Conservation (phyloP, 2,329 filamentous ascomycete genomes). For the Diplocarpon mali region DNA sequence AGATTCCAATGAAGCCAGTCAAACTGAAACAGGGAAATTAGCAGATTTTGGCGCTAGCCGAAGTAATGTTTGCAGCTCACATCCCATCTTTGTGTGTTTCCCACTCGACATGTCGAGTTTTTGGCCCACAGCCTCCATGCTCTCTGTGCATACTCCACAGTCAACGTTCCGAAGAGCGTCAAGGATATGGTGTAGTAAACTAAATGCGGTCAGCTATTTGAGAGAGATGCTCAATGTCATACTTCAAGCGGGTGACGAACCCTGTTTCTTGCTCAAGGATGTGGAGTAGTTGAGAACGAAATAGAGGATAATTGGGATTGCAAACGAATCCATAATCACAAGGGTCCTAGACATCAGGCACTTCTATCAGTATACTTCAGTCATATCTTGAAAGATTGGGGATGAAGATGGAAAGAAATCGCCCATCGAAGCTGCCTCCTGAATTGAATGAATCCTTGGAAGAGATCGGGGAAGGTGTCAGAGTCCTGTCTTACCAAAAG, state of each 20-base stretch:
- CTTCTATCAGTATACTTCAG: too few relatives aligned
- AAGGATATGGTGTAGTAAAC: slow-evolving; percentile 36
- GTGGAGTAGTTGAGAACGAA: slow-evolving; percentile 4
- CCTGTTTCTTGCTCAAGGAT: slow-evolving; percentile 1
- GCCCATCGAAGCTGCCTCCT: too few relatives aligned
- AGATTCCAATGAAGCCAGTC: slow-evolving; percentile 50
- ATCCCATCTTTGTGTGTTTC: slow-evolving; percentile 33
- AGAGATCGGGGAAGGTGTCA: too few relatives aligned
- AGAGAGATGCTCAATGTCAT: background rate
- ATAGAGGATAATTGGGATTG: slow-evolving; percentile 2
- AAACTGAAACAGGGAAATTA: slow-evolving; percentile 28
- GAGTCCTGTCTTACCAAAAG: background rate
- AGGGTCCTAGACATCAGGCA: background rate
- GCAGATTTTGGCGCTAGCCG: too few relatives aligned
- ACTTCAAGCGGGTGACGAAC: background rate
- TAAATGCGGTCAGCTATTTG: background rate
- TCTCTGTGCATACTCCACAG: slow-evolving; percentile 39
- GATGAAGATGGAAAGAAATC: too few relatives aligned
- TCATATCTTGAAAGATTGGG: too few relatives aligned
- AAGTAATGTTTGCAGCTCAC: slow-evolving; percentile 15
- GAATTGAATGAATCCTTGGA: too few relatives aligned
- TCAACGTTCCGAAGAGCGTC: slow-evolving; percentile 39
- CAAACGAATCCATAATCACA: slow-evolving; percentile 3
- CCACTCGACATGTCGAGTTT: slow-evolving; percentile 39
- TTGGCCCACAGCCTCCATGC: slow-evolving; percentile 36